phyloP scores from a whole-genome alignment of 768 basidiomycete species.

The Cyclocybe cylindracea region DNA sequence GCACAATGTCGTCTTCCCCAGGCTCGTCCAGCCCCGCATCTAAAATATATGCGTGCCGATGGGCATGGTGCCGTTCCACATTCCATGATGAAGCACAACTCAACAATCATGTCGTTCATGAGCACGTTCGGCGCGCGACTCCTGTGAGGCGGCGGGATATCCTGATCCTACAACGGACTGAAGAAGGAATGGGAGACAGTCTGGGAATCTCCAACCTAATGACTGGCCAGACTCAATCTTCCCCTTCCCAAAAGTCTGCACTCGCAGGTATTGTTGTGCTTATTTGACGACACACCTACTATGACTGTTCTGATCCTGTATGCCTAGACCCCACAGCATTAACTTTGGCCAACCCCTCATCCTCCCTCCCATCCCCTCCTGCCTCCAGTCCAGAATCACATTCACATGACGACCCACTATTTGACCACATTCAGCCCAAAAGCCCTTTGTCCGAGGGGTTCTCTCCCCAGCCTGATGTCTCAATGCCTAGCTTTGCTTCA shows the following conservation, averaged over 20 bases:
- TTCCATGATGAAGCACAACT: constrained; percentile 41
- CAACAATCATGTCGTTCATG: constrained; percentile 43
- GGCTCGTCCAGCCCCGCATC: background rate
- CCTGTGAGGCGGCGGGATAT: constrained; percentile 50
- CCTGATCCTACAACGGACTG: constrained; percentile 38
- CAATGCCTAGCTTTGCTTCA: constrained; percentile 21
- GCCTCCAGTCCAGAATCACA: constrained; percentile 26
- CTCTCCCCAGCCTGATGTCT: background rate
- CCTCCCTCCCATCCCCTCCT: constrained; percentile 35
- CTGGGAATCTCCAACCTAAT: constrained; percentile 19
- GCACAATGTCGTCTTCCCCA: background rate
- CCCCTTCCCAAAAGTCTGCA: background rate
- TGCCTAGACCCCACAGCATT: background rate
- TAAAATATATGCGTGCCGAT: constrained; percentile 41
- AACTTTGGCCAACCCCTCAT: constrained; percentile 11
- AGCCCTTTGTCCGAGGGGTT: background rate
- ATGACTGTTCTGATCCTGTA: background rate
- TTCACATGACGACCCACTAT: constrained; percentile 3
- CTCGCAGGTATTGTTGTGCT: constrained; percentile 6
- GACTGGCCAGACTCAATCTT: background rate
- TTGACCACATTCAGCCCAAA: background rate
- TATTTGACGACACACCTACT: background rate
- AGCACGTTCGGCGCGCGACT: constrained; percentile 45
- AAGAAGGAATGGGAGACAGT: constrained; percentile 46
- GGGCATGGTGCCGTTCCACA: constrained; percentile 53